A percentile compares a stretch with the other conserved stretches of the same genome.
Evolutionary conservation across 2,329 filamentous ascomycete species (phyloP).

Genomic region (Elsinoe australis): DNA sequence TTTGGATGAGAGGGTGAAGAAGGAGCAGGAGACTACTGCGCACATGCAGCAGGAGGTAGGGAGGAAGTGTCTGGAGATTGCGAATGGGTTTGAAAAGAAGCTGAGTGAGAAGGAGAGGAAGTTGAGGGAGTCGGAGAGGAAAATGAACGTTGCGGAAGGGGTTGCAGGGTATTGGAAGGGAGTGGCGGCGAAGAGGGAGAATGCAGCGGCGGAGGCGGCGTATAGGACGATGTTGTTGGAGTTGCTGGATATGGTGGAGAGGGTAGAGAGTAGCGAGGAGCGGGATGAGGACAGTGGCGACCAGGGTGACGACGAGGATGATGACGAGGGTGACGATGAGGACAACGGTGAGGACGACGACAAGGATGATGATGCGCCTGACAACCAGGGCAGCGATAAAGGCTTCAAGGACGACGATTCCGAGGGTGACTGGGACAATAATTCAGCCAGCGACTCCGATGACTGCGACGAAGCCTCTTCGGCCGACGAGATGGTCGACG

Average conservation of each 20-base stretch:
- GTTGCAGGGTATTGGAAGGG: neutral
- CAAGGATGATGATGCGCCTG: neutral
- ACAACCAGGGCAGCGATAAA: neutral
- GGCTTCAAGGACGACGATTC: too few relatives aligned
- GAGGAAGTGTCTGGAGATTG: neutral
- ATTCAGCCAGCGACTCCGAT: too few relatives aligned
- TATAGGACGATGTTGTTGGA: neutral
- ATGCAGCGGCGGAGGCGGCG: neutral
- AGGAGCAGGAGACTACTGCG: neutral
- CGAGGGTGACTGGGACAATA: neutral
- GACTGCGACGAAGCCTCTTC: too few relatives aligned
- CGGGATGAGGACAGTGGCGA: neutral
- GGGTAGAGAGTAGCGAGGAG: neutral
- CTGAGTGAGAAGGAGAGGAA: neutral
- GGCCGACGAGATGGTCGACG: too few relatives aligned
- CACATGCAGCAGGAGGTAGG: neutral
- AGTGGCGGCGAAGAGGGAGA: neutral
- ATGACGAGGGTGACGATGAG: constrained; percentile 8
- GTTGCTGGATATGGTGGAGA: neutral
- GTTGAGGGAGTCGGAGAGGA: neutral
- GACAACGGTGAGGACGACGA: neutral
- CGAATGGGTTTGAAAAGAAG: neutral
- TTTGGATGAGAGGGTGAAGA: neutral
- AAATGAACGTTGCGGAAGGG: neutral
- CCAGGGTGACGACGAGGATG: neutral